Evolutionary conservation across 805 yeast genomes (phyloP).

Genomic region (Saturnispora galanensis): DNA sequence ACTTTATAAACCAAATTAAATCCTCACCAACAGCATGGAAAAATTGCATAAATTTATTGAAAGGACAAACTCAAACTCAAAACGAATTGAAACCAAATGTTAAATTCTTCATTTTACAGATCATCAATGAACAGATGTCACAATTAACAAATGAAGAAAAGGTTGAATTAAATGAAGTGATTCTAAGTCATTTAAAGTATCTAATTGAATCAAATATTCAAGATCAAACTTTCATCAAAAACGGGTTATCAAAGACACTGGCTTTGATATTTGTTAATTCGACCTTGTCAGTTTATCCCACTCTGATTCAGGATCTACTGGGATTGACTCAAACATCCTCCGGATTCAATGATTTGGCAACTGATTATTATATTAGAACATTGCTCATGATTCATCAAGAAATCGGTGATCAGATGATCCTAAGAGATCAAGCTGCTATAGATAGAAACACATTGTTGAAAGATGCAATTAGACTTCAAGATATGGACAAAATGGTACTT

Average conservation of each 20-base stretch:
- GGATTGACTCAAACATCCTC: slow-evolving; percentile 24
- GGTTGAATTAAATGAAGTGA: slow-evolving; percentile 33
- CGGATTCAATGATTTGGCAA: slow-evolving; percentile 33
- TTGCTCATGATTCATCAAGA: slow-evolving; percentile 74
- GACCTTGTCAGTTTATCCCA: slow-evolving; percentile 40
- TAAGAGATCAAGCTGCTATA: slow-evolving; percentile 51
- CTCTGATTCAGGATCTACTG: slow-evolving; percentile 41
- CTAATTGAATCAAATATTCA: slow-evolving; percentile 18
- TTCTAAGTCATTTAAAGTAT: slow-evolving; percentile 36
- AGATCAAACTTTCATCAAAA: slow-evolving; percentile 38
- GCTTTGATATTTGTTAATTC: slow-evolving; percentile 41
- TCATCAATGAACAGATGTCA: slow-evolving; percentile 48
- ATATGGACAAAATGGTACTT: slow-evolving; percentile 53
- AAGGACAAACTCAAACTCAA: slow-evolving; percentile 16
- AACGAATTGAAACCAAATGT: slow-evolving; percentile 36
- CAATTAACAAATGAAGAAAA: slow-evolving; percentile 37
- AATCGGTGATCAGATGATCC: slow-evolving; percentile 84
- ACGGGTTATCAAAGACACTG: slow-evolving; percentile 48
- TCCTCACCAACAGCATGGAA: slow-evolving; percentile 46
- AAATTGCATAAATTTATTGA: slow-evolving; percentile 37
- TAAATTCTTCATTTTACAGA: slow-evolving; percentile 61
- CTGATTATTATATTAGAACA: slow-evolving; percentile 69
- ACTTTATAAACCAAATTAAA: slow-evolving; percentile 44
- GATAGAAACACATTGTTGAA: slow-evolving; percentile 65
- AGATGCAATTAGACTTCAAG: slow-evolving; percentile 71